A percentile compares a stretch with the other conserved stretches of the same genome.
These are phyloP conservation scores for Penicillium coprophilum DNA, from an alignment of 495 filamentous ascomycete genomes.

Conservation along the genomic window DNA sequence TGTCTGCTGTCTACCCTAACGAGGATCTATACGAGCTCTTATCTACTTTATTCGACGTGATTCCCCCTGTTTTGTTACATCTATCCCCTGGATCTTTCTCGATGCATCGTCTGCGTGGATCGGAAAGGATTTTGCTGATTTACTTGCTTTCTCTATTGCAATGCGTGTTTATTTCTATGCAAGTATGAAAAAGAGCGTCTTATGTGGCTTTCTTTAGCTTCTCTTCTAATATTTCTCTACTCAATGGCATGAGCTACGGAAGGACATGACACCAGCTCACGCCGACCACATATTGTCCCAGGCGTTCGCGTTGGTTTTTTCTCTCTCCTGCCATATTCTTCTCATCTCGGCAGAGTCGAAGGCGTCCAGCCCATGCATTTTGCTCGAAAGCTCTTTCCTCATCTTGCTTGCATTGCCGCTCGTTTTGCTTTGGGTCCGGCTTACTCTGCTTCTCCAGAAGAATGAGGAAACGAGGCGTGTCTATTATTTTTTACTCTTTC, in stretches of 20 bases:
- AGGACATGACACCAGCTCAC: conserved; percentile 20
- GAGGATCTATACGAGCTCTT: conserved; percentile 7
- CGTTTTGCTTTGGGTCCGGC: conserved; percentile 5
- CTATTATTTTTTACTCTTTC: conserved; percentile 9
- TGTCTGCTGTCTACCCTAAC: conserved; percentile 9
- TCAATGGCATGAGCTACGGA: conserved; percentile 24
- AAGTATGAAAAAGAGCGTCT: conserved; percentile 22
- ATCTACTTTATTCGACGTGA: conserved; percentile 28
- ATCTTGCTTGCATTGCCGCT: conserved; percentile 12
- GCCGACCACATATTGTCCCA: conserved; percentile 14
- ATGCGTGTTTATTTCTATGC: conserved; percentile 18
- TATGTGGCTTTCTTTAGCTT: conserved; percentile 17
- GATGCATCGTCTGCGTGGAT: conserved; percentile 32
- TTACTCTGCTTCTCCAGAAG: conserved; percentile 11
- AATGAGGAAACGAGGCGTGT: conserved; percentile 2
- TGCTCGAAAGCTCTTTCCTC: background rate
- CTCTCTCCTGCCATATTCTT: conserved; percentile 4
- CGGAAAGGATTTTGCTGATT: conserved; percentile 32
- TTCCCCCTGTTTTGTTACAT: conserved; percentile 29
- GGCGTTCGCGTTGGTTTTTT: conserved; percentile 15
- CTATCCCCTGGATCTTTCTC: conserved; percentile 20
- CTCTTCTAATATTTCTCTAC: conserved; percentile 19
- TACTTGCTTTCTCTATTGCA: conserved; percentile 20
- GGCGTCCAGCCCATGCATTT: conserved; percentile 18
- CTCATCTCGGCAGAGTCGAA: conserved; percentile 13